Conservation (phyloP, 2,329 filamentous ascomycete genomes). For the Fusarium compactum region DNA sequence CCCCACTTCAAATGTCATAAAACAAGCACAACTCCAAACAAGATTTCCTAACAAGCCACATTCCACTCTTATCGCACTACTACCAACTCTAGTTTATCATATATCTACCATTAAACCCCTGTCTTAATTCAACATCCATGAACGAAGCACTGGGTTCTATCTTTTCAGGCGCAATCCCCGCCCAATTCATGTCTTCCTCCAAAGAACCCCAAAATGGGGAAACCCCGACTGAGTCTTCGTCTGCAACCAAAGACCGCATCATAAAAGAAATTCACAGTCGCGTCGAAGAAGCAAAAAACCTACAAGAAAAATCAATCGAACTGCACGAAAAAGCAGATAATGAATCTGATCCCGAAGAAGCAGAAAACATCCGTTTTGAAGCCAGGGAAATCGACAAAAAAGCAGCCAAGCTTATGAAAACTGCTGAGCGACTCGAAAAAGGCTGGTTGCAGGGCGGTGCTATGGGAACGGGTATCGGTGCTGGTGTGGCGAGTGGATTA, state of each 20-base stretch:
- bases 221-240: constrained; percentile 3
- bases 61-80: neutral
- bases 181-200: constrained; percentile 26
- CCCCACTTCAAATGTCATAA: constrained; percentile 19
- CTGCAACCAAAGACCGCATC: constrained; percentile 29
- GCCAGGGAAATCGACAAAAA: constrained; percentile 38
- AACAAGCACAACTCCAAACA: constrained; percentile 20
- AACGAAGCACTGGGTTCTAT: constrained; percentile 26
- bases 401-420: constrained; percentile 43
- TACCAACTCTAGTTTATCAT: neutral
- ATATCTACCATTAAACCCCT: neutral
- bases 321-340: constrained; percentile 37
- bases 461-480: constrained; percentile 36
- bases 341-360: constrained; percentile 15
- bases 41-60: constrained; percentile 22
- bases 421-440: constrained; percentile 32
- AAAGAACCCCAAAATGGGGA: constrained; percentile 12
- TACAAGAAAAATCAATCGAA: constrained; percentile 32
- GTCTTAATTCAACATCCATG: neutral
- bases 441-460: constrained; percentile 44
- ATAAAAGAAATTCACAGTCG: constrained; percentile 29
- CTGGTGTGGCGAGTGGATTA: constrained; percentile 39
- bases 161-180: constrained; percentile 26
- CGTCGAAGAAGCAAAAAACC: constrained; percentile 31
- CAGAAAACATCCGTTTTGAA: constrained; percentile 27